phyloP scores from a whole-genome alignment of 805 yeast species.

The Schwanniomyces occidentalis region DNA sequence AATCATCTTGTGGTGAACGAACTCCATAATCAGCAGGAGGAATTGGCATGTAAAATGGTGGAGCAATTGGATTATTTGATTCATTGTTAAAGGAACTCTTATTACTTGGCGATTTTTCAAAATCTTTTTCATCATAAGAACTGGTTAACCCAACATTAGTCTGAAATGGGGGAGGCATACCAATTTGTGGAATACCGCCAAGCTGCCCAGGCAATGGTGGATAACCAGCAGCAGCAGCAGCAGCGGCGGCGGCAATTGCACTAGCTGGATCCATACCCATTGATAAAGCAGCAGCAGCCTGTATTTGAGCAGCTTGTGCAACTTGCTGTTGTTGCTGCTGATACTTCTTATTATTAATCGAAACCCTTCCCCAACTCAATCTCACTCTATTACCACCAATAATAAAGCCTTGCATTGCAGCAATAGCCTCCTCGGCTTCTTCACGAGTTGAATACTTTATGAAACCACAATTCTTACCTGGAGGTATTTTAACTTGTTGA shows the following conservation, averaged over 20 bases:
- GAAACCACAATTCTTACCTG: slow-evolving; percentile 85
- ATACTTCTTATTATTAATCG: slow-evolving; percentile 31
- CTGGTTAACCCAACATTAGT: neutral
- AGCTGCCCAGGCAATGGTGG: slow-evolving; percentile 15
- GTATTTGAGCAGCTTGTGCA: slow-evolving; percentile 37
- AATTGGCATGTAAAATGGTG: slow-evolving; percentile 8
- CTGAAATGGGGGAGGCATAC: slow-evolving; percentile 9
- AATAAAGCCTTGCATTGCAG: slow-evolving; percentile 87
- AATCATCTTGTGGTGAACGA: slow-evolving; percentile 10
- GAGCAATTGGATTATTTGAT: slow-evolving; percentile 2
- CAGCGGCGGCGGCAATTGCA: slow-evolving; percentile 30
- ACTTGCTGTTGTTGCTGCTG: slow-evolving; percentile 32
- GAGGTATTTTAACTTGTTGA: slow-evolving; percentile 70
- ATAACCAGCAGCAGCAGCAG: slow-evolving; percentile 22
- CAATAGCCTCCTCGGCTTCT: slow-evolving; percentile 83
- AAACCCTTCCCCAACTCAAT: slow-evolving; percentile 81
- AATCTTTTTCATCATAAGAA: slow-evolving; percentile 2
- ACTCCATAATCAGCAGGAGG: slow-evolving; percentile 3
- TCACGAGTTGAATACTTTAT: slow-evolving; percentile 76
- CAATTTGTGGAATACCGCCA: slow-evolving; percentile 14
- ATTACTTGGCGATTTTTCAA: neutral
- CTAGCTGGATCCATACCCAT: slow-evolving; percentile 41
- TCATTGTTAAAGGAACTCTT: slow-evolving; percentile 2
- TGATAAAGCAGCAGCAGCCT: slow-evolving; percentile 38
- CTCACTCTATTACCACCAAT: slow-evolving; percentile 82